A percentile compares a stretch with the other conserved stretches of the same genome.
Evolutionary conservation across 177 flowering plant species (phyloP).

Genomic region (Vitis hybrid): DNA sequence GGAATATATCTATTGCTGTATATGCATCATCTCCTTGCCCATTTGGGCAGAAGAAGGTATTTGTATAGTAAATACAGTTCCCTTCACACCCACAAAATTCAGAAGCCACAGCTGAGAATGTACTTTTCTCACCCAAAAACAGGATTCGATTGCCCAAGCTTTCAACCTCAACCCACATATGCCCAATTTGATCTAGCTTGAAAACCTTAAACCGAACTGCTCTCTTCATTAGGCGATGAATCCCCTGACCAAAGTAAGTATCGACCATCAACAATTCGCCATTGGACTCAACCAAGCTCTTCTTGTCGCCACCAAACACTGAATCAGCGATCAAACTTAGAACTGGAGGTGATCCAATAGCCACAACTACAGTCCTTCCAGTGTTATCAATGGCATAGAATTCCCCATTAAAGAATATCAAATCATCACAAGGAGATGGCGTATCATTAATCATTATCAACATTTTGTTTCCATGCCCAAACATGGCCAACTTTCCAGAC

Average conservation of each 20-base stretch:
- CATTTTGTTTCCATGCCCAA: constrained; percentile 35
- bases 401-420: constrained; percentile 37
- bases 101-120: constrained; percentile 42
- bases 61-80: constrained; percentile 51
- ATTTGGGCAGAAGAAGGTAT: constrained; percentile 16
- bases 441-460: constrained; percentile 55
- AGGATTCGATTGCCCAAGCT: constrained; percentile 51
- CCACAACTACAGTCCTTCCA: constrained; percentile 49
- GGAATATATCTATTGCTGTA: constrained; percentile 43
- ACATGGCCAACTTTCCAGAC: constrained; percentile 68
- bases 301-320: constrained; percentile 77
- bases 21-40: constrained; percentile 33
- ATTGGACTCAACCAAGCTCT: constrained; percentile 56
- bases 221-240: constrained; percentile 30
- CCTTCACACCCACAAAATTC: constrained; percentile 41
- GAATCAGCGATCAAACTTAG: constrained; percentile 35
- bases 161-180: constrained; percentile 47
- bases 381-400: constrained; percentile 70
- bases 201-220: constrained; percentile 52
- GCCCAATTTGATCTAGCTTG: constrained; percentile 24
- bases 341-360: constrained; percentile 2
- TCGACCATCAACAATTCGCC: constrained; percentile 72
- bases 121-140: constrained; percentile 65
- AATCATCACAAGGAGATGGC: constrained; percentile 67
- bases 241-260: constrained; percentile 36